Evolutionary conservation across 371 early-diverging fungal genomes (phyloP).

Genomic region (Syncephalastrum contaminatum): DNA sequence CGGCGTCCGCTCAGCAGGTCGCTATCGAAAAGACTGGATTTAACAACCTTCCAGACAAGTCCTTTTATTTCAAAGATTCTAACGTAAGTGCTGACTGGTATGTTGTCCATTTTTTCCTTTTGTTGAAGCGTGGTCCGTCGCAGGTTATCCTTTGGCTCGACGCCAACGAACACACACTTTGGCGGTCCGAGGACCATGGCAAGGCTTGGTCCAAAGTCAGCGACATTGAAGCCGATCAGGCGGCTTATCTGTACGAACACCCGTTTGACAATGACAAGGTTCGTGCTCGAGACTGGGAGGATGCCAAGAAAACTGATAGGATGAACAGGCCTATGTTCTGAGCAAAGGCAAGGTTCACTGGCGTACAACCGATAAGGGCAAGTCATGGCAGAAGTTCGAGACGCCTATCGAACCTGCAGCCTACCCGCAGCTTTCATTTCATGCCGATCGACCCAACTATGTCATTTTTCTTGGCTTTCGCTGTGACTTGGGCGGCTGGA

Average conservation of each 20-base stretch:
- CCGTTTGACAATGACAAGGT: conserved; percentile 58
- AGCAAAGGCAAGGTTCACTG: conserved; percentile 60
- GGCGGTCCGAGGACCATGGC: conserved; percentile 69
- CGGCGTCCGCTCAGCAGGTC: conserved; percentile 18
- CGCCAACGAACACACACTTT: conserved; percentile 42
- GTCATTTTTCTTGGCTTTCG: conserved; percentile 55
- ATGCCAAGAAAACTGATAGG: background rate
- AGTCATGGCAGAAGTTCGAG: conserved; percentile 62
- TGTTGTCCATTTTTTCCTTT: background rate
- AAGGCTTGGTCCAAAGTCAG: conserved; percentile 55
- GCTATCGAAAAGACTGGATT: conserved; percentile 45
- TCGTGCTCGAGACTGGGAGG: conserved; percentile 8
- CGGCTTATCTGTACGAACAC: conserved; percentile 54
- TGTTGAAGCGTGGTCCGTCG: no score
- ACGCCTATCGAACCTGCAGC: conserved; percentile 50
- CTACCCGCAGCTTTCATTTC: conserved; percentile 54
- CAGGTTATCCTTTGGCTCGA: conserved; percentile 67
- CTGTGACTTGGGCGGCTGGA: conserved; percentile 52
- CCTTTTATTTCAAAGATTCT: conserved; percentile 70
- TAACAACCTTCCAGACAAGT: conserved; percentile 46
- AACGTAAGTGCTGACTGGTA: conserved; percentile 43
- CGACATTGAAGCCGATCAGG: conserved; percentile 37
- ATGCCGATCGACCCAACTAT: conserved; percentile 61
- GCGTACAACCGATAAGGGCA: conserved; percentile 65
- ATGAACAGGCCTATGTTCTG: conserved; percentile 59